phyloP scores from a whole-genome alignment of 1,284 basidiomycete species.

The Jaminaea rosea region DNA sequence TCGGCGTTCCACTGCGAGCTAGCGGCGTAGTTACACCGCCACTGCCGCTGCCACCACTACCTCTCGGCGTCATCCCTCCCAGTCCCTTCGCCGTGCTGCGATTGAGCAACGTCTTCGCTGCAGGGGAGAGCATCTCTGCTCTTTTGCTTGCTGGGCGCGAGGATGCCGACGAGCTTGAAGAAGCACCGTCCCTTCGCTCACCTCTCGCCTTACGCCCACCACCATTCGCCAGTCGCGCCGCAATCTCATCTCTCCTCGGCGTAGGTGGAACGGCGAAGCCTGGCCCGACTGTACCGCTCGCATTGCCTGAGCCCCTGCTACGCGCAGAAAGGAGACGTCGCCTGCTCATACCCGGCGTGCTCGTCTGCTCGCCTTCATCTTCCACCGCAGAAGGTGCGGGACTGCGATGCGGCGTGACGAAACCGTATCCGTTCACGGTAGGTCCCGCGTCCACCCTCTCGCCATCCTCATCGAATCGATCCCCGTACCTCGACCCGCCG shows the following conservation, averaged over 20 bases:
- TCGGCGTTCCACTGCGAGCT: neutral
- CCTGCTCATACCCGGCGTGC: neutral
- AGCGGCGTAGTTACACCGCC: neutral
- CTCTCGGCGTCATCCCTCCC: too few relatives aligned
- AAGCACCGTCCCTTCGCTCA: constrained; percentile 3
- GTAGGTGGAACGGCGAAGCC: constrained; percentile 5
- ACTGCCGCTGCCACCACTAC: neutral
- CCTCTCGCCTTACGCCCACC: neutral
- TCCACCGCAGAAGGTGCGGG: constrained; percentile 10
- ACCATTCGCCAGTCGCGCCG: neutral
- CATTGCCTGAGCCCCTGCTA: neutral
- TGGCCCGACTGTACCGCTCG: neutral
- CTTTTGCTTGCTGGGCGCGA: constrained; percentile 2
- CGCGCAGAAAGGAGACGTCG: neutral
- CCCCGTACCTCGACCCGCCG: neutral
- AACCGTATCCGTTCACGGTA: constrained; percentile 29
- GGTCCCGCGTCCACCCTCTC: constrained; percentile 8
- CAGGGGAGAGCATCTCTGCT: constrained; percentile 9
- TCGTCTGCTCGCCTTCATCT: neutral
- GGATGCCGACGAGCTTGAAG: constrained; percentile 6
- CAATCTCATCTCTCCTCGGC: constrained; percentile 3
- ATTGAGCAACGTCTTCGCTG: constrained; percentile 14
- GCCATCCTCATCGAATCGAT: neutral
- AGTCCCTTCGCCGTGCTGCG: constrained; percentile 4
- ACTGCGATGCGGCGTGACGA: constrained; percentile 23